A percentile compares a stretch with the other conserved stretches of the same genome.
These are phyloP conservation scores for Agrocybe pediades DNA, from an alignment of 768 basidiomycete genomes.

Conservation along the genomic window DNA sequence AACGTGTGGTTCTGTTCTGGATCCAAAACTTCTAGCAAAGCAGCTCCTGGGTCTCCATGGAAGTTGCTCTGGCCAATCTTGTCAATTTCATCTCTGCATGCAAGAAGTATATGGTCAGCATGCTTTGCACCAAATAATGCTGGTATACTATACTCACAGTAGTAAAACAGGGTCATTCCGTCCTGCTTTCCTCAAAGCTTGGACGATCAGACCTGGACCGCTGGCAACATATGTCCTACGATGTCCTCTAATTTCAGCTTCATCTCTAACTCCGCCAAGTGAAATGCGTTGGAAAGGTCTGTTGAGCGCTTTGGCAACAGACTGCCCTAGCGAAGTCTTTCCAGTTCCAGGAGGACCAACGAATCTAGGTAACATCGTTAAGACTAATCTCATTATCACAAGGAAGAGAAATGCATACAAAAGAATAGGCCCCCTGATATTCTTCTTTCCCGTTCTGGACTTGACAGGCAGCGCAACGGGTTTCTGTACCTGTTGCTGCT, in stretches of 20 bases:
- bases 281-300: constrained; percentile 92
- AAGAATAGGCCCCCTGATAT: constrained; percentile 74
- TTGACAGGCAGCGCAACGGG: constrained; percentile 9
- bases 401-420: constrained; percentile 40
- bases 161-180: constrained; percentile 80
- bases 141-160: constrained; percentile 36
- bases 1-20: constrained; percentile 91
- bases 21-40: constrained; percentile 88
- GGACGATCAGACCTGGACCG: constrained; percentile 82
- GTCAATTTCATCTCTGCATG: constrained; percentile 87
- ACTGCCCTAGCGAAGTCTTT: constrained; percentile 90
- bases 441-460: constrained; percentile 32
- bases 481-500: constrained; percentile 12
- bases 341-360: constrained; percentile 92
- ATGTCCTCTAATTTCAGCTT: constrained; percentile 65
- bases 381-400: background rate
- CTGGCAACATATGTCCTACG: constrained; percentile 89
- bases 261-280: constrained; percentile 90
- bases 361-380: constrained; percentile 47
- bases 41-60: constrained; percentile 92
- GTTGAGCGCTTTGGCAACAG: constrained; percentile 79
- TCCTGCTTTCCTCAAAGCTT: constrained; percentile 84
- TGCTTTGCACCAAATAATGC: background rate
- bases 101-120: background rate
- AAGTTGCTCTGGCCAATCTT: constrained; percentile 87